Evolutionary conservation across 331 rosid genomes (phyloP).

Genomic region (Cucumis variabilis): DNA sequence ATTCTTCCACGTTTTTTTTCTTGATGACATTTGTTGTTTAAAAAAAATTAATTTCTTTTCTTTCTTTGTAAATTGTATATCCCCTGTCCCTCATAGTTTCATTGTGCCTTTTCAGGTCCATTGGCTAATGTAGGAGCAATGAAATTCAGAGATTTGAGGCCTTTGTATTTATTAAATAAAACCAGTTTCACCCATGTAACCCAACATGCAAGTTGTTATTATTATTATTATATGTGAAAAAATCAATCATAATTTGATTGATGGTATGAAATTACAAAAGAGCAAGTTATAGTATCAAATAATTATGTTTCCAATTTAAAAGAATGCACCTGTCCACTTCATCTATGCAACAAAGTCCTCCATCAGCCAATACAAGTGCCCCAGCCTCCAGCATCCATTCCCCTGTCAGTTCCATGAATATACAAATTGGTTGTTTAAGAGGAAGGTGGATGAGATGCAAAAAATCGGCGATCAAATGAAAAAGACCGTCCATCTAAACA

Average conservation of each 20-base stretch:
- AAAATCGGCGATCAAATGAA: not conserved
- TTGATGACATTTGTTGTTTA: not conserved
- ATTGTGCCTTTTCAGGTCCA: not conserved
- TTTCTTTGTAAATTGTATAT: not conserved
- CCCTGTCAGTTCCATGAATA: conserved; percentile 53
- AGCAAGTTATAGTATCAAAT: not conserved
- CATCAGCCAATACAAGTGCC: conserved; percentile 98
- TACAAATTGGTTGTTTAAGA: not conserved
- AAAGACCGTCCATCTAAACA: not conserved
- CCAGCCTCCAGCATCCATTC: conserved; percentile 99
- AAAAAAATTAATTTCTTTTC: not conserved
- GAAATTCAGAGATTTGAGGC: not conserved
- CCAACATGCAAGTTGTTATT: not conserved
- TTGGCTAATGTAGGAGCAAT: not conserved
- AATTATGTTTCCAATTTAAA: not conserved
- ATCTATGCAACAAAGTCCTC: conserved; percentile 97
- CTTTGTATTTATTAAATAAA: not conserved
- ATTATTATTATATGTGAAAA: too few species aligned
- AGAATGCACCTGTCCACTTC: conserved; percentile 84
- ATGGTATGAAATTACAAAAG: too few species aligned
- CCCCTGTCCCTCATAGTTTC: not conserved
- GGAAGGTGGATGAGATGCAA: conserved; percentile 5
- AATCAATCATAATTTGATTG: too few species aligned
- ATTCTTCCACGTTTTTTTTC: not conserved
- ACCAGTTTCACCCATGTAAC: not conserved